phyloP scores from a whole-genome alignment of 1,284 basidiomycete genomes.

The Trichosporon asahii region DNA sequence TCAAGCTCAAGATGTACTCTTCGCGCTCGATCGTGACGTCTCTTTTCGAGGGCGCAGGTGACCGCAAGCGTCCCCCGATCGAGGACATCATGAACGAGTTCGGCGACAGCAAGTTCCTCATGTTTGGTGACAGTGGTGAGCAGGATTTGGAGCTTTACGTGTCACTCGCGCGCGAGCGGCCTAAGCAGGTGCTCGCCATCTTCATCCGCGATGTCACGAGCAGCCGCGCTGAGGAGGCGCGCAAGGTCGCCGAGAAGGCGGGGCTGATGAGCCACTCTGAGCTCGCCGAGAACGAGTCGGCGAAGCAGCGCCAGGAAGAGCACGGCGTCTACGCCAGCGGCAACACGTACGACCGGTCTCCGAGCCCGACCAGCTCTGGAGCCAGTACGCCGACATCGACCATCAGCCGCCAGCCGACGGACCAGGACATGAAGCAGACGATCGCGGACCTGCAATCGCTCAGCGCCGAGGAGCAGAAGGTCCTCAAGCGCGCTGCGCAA shows the following conservation, averaged over 20 bases:
- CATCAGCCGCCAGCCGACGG: background rate
- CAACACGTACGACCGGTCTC: background rate
- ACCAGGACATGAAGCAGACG: slow-evolving; percentile 14
- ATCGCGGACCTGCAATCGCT: slow-evolving; percentile 32
- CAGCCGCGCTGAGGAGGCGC: slow-evolving; percentile 25
- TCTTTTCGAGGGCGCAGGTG: slow-evolving; percentile 65
- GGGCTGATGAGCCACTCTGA: background rate
- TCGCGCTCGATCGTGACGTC: slow-evolving; percentile 75
- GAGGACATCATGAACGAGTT: slow-evolving; percentile 71
- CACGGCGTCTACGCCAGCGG: background rate
- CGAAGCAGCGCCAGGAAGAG: background rate
- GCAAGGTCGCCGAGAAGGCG: slow-evolving; percentile 1
- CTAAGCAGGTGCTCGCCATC: slow-evolving; percentile 59
- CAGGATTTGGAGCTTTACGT: slow-evolving; percentile 83
- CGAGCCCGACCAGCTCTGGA: slow-evolving; percentile 8
- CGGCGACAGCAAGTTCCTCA: slow-evolving; percentile 68
- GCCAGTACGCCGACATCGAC: slow-evolving; percentile 12
- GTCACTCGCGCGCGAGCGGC: slow-evolving; percentile 64
- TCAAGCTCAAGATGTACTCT: slow-evolving; percentile 70
- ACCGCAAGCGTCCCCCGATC: slow-evolving; percentile 74
- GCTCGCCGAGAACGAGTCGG: slow-evolving; percentile 5
- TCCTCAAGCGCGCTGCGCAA: slow-evolving; percentile 33
- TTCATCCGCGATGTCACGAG: slow-evolving; percentile 70
- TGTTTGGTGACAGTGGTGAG: slow-evolving; percentile 83
- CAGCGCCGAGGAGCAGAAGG: slow-evolving; percentile 38